A percentile compares a stretch with the other conserved stretches of the same genome.
Evolutionary conservation across 78 protist genomes (phyloP).

Genomic region (Cavenderia fasciculata): DNA sequence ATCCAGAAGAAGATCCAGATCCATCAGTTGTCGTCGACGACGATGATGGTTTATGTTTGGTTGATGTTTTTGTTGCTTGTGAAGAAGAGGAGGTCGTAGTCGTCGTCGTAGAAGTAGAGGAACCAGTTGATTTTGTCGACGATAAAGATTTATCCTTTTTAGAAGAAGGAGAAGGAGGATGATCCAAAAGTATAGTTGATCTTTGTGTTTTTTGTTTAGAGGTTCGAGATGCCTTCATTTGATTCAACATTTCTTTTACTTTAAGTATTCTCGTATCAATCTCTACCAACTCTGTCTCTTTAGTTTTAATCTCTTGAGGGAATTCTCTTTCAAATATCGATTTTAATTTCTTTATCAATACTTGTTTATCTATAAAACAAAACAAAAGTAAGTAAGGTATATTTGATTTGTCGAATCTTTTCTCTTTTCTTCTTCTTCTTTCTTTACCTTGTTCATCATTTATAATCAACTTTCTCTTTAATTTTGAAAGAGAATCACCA

Average conservation of each 20-base stretch:
- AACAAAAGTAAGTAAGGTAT: no score
- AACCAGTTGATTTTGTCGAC: neutral
- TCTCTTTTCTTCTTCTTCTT: neutral
- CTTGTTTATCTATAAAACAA: neutral
- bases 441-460: constrained; percentile 41
- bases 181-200: neutral
- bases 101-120: neutral
- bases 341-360: neutral
- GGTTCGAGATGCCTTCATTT: constrained; percentile 4
- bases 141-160: neutral
- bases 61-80: neutral
- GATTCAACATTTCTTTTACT: constrained; percentile 64
- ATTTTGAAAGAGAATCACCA: constrained; percentile 31
- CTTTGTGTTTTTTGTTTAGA: neutral
- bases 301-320: constrained; percentile 38
- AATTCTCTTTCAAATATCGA: constrained; percentile 46
- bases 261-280: constrained; percentile 33
- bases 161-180: neutral
- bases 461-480: constrained; percentile 39
- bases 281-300: constrained; percentile 40
- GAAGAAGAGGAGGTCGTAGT: neutral
- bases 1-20: neutral
- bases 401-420: neutral
- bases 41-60: neutral
- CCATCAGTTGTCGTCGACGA: neutral